Base-by-base conservation (phyloP, 108 stramenopile genomes). In the Fragilaria radians region DNA sequence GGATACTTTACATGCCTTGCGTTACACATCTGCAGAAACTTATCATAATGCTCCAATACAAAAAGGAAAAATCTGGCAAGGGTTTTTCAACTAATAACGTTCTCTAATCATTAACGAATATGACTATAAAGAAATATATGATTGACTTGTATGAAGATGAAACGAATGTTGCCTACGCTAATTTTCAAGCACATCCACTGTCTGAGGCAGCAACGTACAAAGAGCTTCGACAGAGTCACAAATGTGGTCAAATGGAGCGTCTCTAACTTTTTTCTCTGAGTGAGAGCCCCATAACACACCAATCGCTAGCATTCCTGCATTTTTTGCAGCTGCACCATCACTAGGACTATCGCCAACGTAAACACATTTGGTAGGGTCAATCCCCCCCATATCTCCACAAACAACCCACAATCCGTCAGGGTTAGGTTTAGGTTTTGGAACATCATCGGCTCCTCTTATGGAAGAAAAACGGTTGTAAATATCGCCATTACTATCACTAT, bases 311-410 rank as follows among this genome's bases (percentile, higher is more conserved):
- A 85, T 79, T 0, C 81, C 76, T 17, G 90, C 86, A 52, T 65
- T 66, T 9, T 77, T 49, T 21, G 90, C 90, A 5, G 86, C 86
- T 33, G 57, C 61, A 5, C 76, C 90, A 68, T 91, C 90, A 29
- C 80, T 86, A 0, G 86, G 82, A 25, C 84, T 80, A 52, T 91
- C 90, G 14, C 90, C 90, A 21, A 91, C 61, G 53, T 91, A 91
- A 17, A 91, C 74, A 42, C 81, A 81, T 46, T 84, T 60, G 4
- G 51, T 51, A 7, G 83, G 79, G 21, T 68, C 32, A n/a, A 90
- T 58, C 3, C 42, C 46, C 46, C 56, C 54, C 67, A 91, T 70
- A 48, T 91, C 90, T 5, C 67, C 45, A 57, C 81, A 85, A 33
- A 87, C 81, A 36, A 57, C 32, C 7, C 70, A 32, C 46, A 91